These are phyloP conservation scores for Colletotrichum spinosum DNA, from an alignment of 2,329 filamentous ascomycete species.

Conservation along the genomic window DNA sequence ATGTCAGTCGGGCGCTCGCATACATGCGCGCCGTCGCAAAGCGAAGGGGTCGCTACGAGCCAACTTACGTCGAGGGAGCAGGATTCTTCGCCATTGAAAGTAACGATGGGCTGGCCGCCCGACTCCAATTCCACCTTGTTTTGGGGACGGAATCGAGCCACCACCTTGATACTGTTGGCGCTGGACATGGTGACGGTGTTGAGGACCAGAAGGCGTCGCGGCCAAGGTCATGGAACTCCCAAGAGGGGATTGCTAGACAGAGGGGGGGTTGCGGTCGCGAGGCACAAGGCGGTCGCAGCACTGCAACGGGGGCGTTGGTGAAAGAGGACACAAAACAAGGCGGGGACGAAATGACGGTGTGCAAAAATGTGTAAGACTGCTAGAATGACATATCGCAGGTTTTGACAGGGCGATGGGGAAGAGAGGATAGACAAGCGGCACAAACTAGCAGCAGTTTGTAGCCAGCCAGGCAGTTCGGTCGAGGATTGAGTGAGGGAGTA, in stretches of 20 bases:
- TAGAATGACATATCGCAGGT: constrained; percentile 38
- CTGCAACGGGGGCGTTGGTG: constrained; percentile 33
- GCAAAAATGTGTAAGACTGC: constrained; percentile 31
- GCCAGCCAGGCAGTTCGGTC: constrained; percentile 33
- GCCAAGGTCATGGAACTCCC: constrained; percentile 30
- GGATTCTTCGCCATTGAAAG: constrained; percentile 89
- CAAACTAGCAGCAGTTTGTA: constrained; percentile 35
- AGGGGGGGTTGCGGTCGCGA: constrained; percentile 28
- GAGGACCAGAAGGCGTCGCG: constrained; percentile 32
- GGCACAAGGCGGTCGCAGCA: constrained; percentile 36
- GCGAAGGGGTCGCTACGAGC: not conserved
- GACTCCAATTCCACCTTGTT: constrained; percentile 93
- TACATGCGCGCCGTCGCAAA: not conserved
- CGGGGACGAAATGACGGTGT: constrained; percentile 37
- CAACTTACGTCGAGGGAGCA: constrained; percentile 82
- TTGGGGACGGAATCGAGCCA: constrained; percentile 96
- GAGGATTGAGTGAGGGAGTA: constrained; percentile 1
- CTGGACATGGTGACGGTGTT: constrained; percentile 62
- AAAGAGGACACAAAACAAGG: constrained; percentile 36
- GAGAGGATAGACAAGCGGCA: constrained; percentile 9
- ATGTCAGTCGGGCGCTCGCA: constrained; percentile 19
- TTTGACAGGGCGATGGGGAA: constrained; percentile 27
- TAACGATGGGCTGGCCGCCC: constrained; percentile 91
- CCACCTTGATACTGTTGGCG: constrained; percentile 82
- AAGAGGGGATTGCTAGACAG: constrained; percentile 10